phyloP scores from a whole-genome alignment of 116 monocot species.

The Trichopus zeylanicus region DNA sequence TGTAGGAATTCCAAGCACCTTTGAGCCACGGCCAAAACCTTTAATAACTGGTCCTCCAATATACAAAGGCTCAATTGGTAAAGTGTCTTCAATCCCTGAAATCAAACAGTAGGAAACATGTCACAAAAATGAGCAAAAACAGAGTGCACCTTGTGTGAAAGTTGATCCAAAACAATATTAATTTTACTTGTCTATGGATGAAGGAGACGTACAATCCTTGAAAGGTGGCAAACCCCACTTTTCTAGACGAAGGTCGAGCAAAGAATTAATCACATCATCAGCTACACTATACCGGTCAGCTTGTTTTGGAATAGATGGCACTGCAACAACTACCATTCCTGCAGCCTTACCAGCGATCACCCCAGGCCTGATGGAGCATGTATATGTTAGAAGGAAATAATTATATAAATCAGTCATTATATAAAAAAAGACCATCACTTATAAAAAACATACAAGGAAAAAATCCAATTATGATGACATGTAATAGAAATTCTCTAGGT shows the following conservation, averaged over 20 bases:
- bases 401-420: too few species aligned
- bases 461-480: too few species aligned
- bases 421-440: too few species aligned
- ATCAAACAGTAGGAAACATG: slow-evolving; percentile 1
- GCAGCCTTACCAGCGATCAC: slow-evolving; percentile 82
- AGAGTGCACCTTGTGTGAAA: neutral
- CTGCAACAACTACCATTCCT: slow-evolving; percentile 82
- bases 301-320: slow-evolving; percentile 85
- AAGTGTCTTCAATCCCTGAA: slow-evolving; percentile 81
- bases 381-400: neutral
- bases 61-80: slow-evolving; percentile 88
- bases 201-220: slow-evolving; percentile 69
- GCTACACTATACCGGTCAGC: slow-evolving; percentile 42
- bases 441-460: too few species aligned
- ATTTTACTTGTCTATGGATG: too few species aligned
- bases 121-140: neutral
- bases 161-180: too few species aligned
- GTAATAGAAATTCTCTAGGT: too few species aligned
- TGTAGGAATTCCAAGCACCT: slow-evolving; percentile 96
- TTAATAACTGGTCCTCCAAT: slow-evolving; percentile 96
- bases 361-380: slow-evolving; percentile 51
- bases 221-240: slow-evolving; percentile 96
- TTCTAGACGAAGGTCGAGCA: slow-evolving; percentile 81
- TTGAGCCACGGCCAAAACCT: slow-evolving; percentile 95
- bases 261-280: slow-evolving; percentile 89